Base-by-base conservation (phyloP, 2,329 filamentous ascomycete species). In the Xylaria sp. region DNA sequence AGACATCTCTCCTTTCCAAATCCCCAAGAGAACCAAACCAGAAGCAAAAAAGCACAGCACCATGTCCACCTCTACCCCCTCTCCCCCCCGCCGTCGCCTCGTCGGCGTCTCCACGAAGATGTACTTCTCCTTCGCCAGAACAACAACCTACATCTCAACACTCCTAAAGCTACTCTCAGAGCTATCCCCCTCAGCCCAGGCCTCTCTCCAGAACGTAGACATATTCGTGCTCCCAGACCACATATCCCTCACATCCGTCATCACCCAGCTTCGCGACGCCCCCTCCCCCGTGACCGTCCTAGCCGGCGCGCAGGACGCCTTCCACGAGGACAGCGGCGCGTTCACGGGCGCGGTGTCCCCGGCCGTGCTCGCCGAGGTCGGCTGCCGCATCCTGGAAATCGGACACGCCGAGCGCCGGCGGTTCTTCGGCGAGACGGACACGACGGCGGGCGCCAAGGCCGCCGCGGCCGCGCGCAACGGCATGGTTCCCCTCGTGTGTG, bases 321-420 rank as follows among this genome's bases (percentile, higher is more conserved):
- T 87, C 76, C 86, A 83, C 80, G 87, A 91, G 66, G 84, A 90
- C 69, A 75, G 78, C 44, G 92, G 92, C 60, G 85, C 92, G 1
- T 93, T 86, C 73, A 96, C 92, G 0, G 92, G 92, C 56, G 90
- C 92, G 70, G 85, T 93, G 31, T 92, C 90, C 5, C 88, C 92
- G 0, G 74, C 83, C 4, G 85, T 88, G 1, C 80, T 96, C 23
- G 78, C 80, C 51, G 85, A 90, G 59, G 81, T 90, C 0, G 91
- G 91, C 40, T 90, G 87, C 51, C 81, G 80, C 17, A 84, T 96
- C 49, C 88, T 95, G 9, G 91, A 93, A 72, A 80, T 96, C 5
- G 91, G 91, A 1, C 92, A 96, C 73, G 92, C 92, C 1, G 92
- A 96, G 77, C 84, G 92, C 4, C 81, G 91, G 52, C 77, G 86